Evolutionary conservation across 2,329 filamentous ascomycete species (phyloP), one percentile per base, ranked within the genome.

Genomic region (Chaetomiaceae sp.): DNA sequence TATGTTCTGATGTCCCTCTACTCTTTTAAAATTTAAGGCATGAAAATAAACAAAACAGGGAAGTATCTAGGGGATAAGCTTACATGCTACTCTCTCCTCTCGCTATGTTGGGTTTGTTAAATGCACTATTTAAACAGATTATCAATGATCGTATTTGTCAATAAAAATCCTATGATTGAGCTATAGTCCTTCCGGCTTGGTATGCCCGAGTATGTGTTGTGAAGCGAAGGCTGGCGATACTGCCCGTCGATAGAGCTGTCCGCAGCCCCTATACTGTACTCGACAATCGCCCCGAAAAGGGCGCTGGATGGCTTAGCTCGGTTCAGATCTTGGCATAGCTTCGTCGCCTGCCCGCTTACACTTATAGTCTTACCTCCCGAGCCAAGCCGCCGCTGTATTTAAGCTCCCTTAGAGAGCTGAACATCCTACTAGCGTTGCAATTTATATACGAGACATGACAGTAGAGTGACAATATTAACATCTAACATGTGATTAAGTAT

Each of bases 1-100:
- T 52, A 52, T 5, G 23, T 9, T 7, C 44, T 40, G 44, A 16
- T 52, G n/a, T n/a, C n/a, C n/a, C n/a, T n/a, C n/a, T n/a, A n/a
- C n/a, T n/a, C n/a, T n/a, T n/a, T n/a, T n/a, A n/a, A n/a, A n/a
- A n/a, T n/a, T n/a, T n/a, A n/a, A n/a, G n/a, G n/a, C n/a, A n/a
- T 52, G 19, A 51, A 44, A 43, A 44, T 33, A 13, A 51, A 27
- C 14, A 27, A 21, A 41, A 30, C 37, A 20, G 39, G 23, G 23
- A 9, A 25, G 23, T 9, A 25, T 41, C 12, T 25, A 25, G 5
- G 9, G 23, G 5, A 48, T 25, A 13, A 25, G 23, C 23, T 25
- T 25, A 25, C 23, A 25, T 25, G 9, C 23, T 25, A 5, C 23
- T 25, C 5, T 25, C 23, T 25, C 5, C 23, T 25, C 23, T 48